Conservation (phyloP, 176 grass and related monocot species). For the Triticum turgidum region DNA sequence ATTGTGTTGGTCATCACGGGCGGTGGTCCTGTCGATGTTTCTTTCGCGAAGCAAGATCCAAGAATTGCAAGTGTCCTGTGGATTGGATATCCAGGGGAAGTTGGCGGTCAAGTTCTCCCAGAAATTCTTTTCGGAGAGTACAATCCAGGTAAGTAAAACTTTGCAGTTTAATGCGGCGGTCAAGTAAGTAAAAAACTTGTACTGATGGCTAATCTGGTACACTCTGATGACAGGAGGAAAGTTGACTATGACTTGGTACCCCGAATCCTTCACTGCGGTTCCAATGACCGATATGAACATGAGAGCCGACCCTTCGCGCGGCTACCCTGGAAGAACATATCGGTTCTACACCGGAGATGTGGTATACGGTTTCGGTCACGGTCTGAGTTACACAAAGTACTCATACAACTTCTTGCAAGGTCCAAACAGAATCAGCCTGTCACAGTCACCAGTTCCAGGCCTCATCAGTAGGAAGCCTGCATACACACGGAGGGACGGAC, state of each 20-base stretch:
- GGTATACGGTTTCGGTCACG: slow-evolving; percentile 80
- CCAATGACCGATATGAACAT: slow-evolving; percentile 93
- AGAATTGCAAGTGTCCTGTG: slow-evolving; percentile 72
- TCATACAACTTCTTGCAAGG: slow-evolving; percentile 55
- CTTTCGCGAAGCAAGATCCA: slow-evolving; percentile 63
- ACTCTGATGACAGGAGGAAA: slow-evolving; percentile 51
- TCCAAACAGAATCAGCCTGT: slow-evolving; percentile 58
- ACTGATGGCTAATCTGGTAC: slow-evolving; percentile 11
- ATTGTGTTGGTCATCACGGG: slow-evolving; percentile 72
- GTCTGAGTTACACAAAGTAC: slow-evolving; percentile 81
- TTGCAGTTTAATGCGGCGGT: background rate
- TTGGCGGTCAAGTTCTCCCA: slow-evolving; percentile 77
- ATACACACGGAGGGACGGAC: slow-evolving; percentile 44
- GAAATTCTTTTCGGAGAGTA: slow-evolving; percentile 78
- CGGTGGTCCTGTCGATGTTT: slow-evolving; percentile 85
- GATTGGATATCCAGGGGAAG: slow-evolving; percentile 90
- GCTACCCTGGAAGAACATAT: slow-evolving; percentile 87
- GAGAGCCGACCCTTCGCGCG: slow-evolving; percentile 63
- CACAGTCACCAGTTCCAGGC: slow-evolving; percentile 20
- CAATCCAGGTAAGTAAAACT: slow-evolving; percentile 69
- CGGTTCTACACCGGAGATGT: slow-evolving; percentile 82
- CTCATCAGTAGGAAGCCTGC: slow-evolving; percentile 35
- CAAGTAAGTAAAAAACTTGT: background rate
- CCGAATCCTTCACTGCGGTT: slow-evolving; percentile 71
- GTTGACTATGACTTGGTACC: slow-evolving; percentile 81